Base-by-base conservation (phyloP, 1,284 basidiomycete genomes). In the Inonotus hispidus region DNA sequence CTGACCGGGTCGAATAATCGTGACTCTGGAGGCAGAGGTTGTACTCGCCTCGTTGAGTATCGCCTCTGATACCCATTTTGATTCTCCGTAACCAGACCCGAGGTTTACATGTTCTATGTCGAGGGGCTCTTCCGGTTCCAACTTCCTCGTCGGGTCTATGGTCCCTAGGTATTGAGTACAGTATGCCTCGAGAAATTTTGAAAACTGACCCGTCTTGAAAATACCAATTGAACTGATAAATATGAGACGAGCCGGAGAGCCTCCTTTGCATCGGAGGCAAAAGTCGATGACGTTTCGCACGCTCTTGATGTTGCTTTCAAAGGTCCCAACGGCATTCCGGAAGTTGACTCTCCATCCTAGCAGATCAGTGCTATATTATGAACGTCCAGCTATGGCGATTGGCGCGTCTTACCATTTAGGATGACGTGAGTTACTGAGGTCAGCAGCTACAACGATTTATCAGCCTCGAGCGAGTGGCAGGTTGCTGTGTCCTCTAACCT, bases 81-180 rank as follows among this genome's bases (percentile, higher is more conserved):
- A 79, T 72, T 85, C 83, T 4, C 82, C 81, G 69, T 86, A 86
- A 0, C 84, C 84, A n/a, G 53, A 54, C 1, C 60, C 61, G 16
- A 63, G 32, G 27, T 27, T n/a, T 4, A 45, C 25, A 63, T 56
- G 16, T 56, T 23, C 50, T 35, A 63, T 62, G 3, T 25, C 57
- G 27, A 67, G 47, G 14, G 58, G 58, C 6, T 29, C 60, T 61
- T 66, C 64, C 8, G 58, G 41, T 21, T 56, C 58, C n/a, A 56
- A n/a, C 5, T 39, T 39, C n/a, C 50, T 59, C 47, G 49, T 10
- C 41, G 49, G 61, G 21, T 58, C 64, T 65, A 21, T 6, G 47
- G 50, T 2, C 1, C 1, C 4, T 2, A 35, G 7, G 14, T 35
- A 14, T 14, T 35, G 35, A 60, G 13, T 10, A 23, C 25, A 46